phyloP scores from a whole-genome alignment of 257 asterid genomes.

The Misopates orontium region DNA sequence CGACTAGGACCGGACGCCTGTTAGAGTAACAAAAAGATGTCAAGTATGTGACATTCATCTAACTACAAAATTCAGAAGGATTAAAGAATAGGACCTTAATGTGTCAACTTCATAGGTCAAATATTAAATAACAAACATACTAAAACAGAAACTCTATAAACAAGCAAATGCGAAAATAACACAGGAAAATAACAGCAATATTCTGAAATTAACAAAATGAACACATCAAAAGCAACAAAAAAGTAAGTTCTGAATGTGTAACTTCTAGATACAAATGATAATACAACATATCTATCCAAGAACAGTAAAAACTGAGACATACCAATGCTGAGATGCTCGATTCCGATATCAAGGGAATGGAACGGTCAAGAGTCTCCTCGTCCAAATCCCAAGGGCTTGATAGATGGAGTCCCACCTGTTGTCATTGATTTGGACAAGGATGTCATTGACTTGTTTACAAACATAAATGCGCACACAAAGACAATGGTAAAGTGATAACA shows the following conservation, averaged over 20 bases:
- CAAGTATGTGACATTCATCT: background rate
- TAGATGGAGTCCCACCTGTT: conserved; percentile 82
- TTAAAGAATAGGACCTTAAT: background rate
- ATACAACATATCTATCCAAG: background rate
- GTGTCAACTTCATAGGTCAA: conserved; percentile 8
- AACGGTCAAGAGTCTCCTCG: conserved; percentile 79
- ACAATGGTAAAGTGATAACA: conserved; percentile 1
- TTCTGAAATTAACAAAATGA: background rate
- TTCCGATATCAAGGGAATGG: conserved; percentile 74
- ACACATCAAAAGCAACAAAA: conserved; percentile 1
- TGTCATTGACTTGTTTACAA: background rate
- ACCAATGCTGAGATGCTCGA: conserved; percentile 93
- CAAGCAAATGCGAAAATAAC: background rate
- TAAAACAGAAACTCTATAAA: background rate
- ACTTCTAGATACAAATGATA: background rate
- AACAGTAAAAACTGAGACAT: conserved; percentile 29
- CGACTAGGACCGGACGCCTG: background rate
- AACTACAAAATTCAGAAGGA: background rate
- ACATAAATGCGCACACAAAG: background rate
- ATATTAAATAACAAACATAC: background rate
- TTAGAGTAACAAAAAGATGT: background rate
- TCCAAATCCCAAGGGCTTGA: conserved; percentile 99
- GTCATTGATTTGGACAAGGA: conserved; percentile 31
- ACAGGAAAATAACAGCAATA: background rate
- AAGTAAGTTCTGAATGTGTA: background rate